Evolutionary conservation across 345 rosid genomes (phyloP).

Genomic region (Eucalyptus decipiens): DNA sequence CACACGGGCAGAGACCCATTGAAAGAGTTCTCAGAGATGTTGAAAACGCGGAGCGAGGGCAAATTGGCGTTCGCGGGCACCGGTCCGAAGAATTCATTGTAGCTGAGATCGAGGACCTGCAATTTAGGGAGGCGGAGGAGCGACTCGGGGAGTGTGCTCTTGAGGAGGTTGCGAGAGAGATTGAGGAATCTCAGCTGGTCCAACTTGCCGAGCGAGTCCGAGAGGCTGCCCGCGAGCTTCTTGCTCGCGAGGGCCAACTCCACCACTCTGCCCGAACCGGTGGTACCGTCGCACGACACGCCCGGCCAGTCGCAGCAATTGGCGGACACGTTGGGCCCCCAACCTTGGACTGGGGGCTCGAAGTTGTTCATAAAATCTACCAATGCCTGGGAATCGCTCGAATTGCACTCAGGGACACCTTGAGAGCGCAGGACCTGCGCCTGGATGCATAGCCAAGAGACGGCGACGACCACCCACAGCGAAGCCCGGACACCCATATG

Average conservation of each 20-base stretch:
- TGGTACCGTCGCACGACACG: constrained; percentile 16
- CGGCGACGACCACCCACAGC: constrained; percentile 12
- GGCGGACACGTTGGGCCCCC: constrained; percentile 15
- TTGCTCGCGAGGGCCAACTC: background rate
- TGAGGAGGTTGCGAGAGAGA: background rate
- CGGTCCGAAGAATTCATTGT: background rate
- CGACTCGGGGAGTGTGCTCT: background rate
- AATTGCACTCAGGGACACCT: constrained; percentile 23
- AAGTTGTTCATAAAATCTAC: constrained; percentile 21
- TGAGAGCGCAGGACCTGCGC: constrained; percentile 18
- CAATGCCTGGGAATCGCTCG: constrained; percentile 38
- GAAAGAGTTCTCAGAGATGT: background rate
- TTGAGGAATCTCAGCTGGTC: constrained; percentile 3
- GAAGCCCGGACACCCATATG: constrained; percentile 33
- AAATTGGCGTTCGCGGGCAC: background rate
- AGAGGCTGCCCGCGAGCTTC: background rate
- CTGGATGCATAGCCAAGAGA: constrained; percentile 15
- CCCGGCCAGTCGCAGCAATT: constrained; percentile 66
- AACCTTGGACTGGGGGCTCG: constrained; percentile 20
- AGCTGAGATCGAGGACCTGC: constrained; percentile 2
- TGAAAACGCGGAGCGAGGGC: background rate
- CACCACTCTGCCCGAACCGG: background rate
- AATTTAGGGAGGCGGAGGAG: background rate
- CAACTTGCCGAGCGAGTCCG: background rate
- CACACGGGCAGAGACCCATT: background rate